Evolutionary conservation across 176 grass and related monocot genomes (phyloP).

Genomic region (Rhynchospora pubera): DNA sequence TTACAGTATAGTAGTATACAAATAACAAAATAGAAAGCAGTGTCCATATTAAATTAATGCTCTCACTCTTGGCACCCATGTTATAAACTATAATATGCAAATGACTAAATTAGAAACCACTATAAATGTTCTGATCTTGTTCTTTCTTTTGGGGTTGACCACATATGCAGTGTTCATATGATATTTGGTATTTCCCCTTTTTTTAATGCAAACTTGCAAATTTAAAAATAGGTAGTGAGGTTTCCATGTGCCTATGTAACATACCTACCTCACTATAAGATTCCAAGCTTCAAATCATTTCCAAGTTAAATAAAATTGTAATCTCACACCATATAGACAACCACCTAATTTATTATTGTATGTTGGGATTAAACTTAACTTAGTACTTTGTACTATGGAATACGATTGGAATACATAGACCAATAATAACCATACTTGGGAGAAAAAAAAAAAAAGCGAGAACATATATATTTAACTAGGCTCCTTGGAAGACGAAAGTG

Average conservation of each 20-base stretch:
- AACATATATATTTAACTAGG: too few species aligned
- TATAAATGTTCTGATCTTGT: too few species aligned
- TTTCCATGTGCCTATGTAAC: too few species aligned
- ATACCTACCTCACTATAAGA: not conserved
- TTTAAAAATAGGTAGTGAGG: not conserved
- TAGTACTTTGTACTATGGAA: not conserved
- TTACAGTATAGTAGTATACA: not conserved
- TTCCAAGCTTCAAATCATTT: not conserved
- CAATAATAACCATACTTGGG: not conserved
- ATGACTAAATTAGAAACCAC: too few species aligned
- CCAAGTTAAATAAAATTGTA: not conserved
- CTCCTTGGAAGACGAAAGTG: too few species aligned
- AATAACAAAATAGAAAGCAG: not conserved
- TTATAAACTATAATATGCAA: too few species aligned
- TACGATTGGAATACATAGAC: not conserved
- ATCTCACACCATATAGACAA: not conserved
- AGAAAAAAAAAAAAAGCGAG: too few species aligned
- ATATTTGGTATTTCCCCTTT: not conserved
- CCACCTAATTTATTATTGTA: not conserved
- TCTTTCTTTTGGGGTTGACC: not conserved
- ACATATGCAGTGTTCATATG: not conserved
- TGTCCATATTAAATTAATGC: not conserved
- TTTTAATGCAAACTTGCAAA: not conserved
- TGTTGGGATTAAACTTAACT: not conserved
- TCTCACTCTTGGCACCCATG: too few species aligned